Conservation (phyloP, 257 asterid species). For the Nicotiana attenuata region DNA sequence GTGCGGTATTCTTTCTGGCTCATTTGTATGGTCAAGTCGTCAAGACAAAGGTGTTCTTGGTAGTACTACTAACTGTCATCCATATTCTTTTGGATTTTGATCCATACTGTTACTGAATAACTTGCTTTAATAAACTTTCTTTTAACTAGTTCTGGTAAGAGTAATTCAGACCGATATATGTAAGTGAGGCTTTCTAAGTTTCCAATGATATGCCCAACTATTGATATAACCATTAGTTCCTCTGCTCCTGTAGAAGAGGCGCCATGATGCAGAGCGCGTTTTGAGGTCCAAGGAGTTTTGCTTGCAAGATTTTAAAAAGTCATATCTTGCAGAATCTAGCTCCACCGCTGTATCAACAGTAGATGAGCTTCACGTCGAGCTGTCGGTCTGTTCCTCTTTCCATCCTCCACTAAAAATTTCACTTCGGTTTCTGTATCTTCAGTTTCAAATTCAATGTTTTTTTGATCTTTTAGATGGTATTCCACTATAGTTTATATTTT, state of each 20-base stretch:
- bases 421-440: neutral
- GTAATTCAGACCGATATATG: neutral
- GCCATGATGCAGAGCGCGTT: slow-evolving; percentile 36
- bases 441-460: slow-evolving; percentile 3
- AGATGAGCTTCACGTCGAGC: slow-evolving; percentile 70
- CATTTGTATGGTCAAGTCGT: neutral
- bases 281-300: slow-evolving; percentile 46
- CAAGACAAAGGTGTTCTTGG: neutral
- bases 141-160: neutral
- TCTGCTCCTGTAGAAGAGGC: slow-evolving; percentile 47
- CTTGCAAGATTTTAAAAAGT: slow-evolving; percentile 57
- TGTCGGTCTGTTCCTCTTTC: slow-evolving; percentile 48
- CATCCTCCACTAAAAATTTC: neutral
- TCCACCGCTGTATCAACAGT: slow-evolving; percentile 42
- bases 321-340: slow-evolving; percentile 44
- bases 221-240: slow-evolving; percentile 10
- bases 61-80: neutral
- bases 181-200: neutral
- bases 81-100: neutral
- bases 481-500: neutral
- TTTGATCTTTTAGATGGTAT: neutral
- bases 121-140: neutral
- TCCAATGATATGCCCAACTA: neutral
- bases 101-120: neutral
- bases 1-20: neutral